These are phyloP conservation scores for Calophaca sinica DNA, from an alignment of 306 rosid genomes.

Conservation along the genomic window DNA sequence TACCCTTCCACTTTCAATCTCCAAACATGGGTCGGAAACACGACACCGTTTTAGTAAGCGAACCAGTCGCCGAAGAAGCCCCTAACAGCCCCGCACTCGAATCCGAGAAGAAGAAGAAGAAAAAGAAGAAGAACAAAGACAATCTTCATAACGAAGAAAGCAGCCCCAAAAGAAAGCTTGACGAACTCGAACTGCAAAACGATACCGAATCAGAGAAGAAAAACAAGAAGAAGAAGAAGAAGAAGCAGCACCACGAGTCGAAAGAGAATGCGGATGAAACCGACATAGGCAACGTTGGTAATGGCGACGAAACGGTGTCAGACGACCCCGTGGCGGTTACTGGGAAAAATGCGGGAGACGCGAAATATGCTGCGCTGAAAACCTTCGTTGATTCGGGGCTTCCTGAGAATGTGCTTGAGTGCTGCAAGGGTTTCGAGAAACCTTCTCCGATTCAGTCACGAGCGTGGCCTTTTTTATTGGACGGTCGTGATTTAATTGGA, in stretches of 20 bases:
- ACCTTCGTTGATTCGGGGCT: conserved; percentile 67
- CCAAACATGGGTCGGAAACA: conserved; percentile 73
- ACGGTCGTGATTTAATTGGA: conserved; percentile 91
- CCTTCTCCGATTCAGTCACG: conserved; percentile 93
- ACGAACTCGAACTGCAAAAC: conserved; percentile 45
- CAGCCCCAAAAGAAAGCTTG: conserved; percentile 65
- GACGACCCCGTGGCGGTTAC: conserved; percentile 66
- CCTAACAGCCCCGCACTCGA: conserved; percentile 41
- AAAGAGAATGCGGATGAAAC: conserved; percentile 44
- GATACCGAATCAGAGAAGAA: conserved; percentile 52
- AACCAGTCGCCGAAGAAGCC: conserved; percentile 54
- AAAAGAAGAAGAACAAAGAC: conserved; percentile 56
- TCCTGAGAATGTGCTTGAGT: conserved; percentile 73
- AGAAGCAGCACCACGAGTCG: conserved; percentile 53
- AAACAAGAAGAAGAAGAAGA: conserved; percentile 59
- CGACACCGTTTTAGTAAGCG: conserved; percentile 47
- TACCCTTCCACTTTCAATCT: neutral
- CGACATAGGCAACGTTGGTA: conserved; percentile 1
- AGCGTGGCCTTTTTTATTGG: conserved; percentile 92
- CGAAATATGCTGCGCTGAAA: conserved; percentile 59
- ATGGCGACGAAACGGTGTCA: conserved; percentile 46
- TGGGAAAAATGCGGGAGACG: conserved; percentile 66
- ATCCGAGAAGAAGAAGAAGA: conserved; percentile 61
- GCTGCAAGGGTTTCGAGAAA: conserved; percentile 77
- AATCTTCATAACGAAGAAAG: conserved; percentile 44